These are phyloP conservation scores for Botrytis fragariae DNA, from an alignment of 2,329 filamentous ascomycete species.

Conservation along the genomic window DNA sequence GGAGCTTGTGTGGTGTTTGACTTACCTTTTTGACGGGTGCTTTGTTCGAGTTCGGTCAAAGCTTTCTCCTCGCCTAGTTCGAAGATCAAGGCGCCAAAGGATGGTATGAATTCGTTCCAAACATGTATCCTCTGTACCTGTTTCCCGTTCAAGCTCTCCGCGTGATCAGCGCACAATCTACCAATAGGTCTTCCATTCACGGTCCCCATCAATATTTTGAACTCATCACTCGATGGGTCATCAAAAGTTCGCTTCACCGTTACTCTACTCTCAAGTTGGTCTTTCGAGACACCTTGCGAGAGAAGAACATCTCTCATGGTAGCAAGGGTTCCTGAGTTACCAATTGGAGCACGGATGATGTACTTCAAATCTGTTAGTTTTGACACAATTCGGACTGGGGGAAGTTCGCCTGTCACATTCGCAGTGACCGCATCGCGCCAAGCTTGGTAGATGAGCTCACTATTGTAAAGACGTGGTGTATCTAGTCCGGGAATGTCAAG, in stretches of 20 bases:
- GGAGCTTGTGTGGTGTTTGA: background rate
- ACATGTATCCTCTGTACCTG: background rate
- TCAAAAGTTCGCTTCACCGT: background rate
- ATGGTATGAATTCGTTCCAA: background rate
- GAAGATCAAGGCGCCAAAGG: background rate
- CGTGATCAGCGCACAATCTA: background rate
- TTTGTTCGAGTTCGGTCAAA: background rate
- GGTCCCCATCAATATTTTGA: background rate
- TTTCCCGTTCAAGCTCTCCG: background rate
- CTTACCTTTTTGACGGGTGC: background rate
- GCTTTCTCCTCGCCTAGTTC: background rate
- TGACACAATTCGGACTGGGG: background rate
- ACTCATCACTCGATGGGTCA: background rate
- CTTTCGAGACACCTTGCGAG: background rate
- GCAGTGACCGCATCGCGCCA: background rate
- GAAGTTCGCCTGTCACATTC: background rate
- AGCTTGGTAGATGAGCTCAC: constrained; percentile 8
- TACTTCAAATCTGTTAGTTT: background rate
- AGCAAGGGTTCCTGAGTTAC: background rate
- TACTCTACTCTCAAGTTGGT: too few species aligned
- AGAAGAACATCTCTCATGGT: background rate
- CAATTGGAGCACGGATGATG: background rate
- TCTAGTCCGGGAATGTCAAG: background rate
- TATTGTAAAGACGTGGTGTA: background rate
- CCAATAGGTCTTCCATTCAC: background rate